Evolutionary conservation across 2,329 filamentous ascomycete species (phyloP), one percentile per base, ranked within the genome.

Genomic region (Ophiostoma sp.): DNA sequence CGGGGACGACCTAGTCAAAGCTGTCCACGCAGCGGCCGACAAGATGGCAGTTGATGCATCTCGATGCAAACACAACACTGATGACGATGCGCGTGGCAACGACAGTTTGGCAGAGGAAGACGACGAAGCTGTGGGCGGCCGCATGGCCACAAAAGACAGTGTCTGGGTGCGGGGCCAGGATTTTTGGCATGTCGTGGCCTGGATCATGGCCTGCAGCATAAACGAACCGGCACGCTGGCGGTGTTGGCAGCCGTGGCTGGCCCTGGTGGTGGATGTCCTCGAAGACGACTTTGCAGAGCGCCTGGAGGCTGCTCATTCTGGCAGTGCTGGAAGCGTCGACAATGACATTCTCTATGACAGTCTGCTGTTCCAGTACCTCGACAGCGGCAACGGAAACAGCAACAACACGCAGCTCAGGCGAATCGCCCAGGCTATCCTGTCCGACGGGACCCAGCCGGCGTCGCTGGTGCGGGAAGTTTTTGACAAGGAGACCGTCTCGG

Each of bases 201-300:
- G 95, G 95, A 90, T 91, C 0, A 93, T 98, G 76, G 95, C 94
- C 75, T 98, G 94, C 79, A 93, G 92, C 66, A 84, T 90, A 1
- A 77, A 84, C 44, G 83, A 94, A 73, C 87, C 87, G 1, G 83
- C 85, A 55, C 84, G 94, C 27, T 98, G 95, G 94, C 84, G 82
- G 65, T 84, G 88, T 74, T 98, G 93, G 93, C 87, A 84, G 73
- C 78, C 86, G 7, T 97, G 92, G 90, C 81, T 98, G 14, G 85
- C 88, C 45, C 88, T 90, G 70, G 89, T 97, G 83, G 77, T 96
- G 5, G 89, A 93, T 73, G 86, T 90, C 6, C 79, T 97, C 12
- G 89, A 95, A 72, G 80, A 81, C 3, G 91, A 96, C 73, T 87
- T 90, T 76, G 76, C 83, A 5, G 85, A 87, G 70, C 82, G 88